These are phyloP conservation scores for Puccinia coronata DNA, from an alignment of 1,284 basidiomycete species.

Conservation along the genomic window DNA sequence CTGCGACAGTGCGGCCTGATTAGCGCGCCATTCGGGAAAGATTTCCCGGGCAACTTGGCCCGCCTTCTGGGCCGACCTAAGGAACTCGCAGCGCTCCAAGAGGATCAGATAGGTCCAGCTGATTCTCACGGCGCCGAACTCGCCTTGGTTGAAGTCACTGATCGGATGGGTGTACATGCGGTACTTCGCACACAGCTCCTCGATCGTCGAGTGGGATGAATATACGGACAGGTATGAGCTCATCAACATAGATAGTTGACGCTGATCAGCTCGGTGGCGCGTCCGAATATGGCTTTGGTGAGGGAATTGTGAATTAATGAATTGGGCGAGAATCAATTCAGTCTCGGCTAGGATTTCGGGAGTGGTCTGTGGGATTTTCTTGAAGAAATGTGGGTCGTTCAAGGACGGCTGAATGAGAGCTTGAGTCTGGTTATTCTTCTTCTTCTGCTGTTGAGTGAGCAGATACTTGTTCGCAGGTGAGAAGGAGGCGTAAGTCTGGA, in stretches of 20 bases:
- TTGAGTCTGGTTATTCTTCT: not conserved
- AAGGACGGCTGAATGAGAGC: not conserved
- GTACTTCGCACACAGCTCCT: conserved; percentile 21
- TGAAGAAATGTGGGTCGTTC: conserved; percentile 26
- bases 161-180: conserved; percentile 31
- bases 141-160: not conserved
- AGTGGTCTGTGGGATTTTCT: conserved; percentile 26
- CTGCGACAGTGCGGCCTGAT: not conserved
- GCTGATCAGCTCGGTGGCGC: conserved; percentile 23
- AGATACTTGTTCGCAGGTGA: conserved; percentile 35
- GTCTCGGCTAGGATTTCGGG: conserved; percentile 16
- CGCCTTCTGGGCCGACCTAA: conserved; percentile 40
- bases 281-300: not conserved
- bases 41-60: conserved; percentile 37
- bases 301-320: conserved; percentile 12
- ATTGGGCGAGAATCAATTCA: conserved; percentile 39
- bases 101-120: conserved; percentile 48
- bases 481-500: conserved; percentile 48
- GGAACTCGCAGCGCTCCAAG: conserved; percentile 44
- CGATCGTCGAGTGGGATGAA: conserved; percentile 46
- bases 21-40: conserved; percentile 42
- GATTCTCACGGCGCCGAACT: conserved; percentile 13
- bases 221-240: conserved; percentile 48
- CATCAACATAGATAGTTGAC: conserved; percentile 36
- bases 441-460: conserved; percentile 10